phyloP scores from a whole-genome alignment of 2,329 filamentous ascomycete species.

The Ophiosphaerella korrae region DNA sequence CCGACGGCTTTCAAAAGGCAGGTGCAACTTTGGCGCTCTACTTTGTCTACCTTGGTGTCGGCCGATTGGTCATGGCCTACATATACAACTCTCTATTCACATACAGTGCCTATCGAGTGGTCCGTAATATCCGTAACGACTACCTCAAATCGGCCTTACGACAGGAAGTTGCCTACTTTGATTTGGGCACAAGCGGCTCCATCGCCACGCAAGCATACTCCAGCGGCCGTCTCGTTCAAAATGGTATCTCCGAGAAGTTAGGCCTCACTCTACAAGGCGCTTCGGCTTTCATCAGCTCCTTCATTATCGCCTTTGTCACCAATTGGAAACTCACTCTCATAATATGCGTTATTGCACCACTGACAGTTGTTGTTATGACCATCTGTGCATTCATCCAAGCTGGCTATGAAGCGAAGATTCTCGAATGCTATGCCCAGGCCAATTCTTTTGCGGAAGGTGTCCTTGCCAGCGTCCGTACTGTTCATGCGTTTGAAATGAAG shows the following conservation, averaged over 20 bases:
- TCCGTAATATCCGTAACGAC: slow-evolving; percentile 13
- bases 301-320: slow-evolving; percentile 86
- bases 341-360: slow-evolving; percentile 6
- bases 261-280: slow-evolving; percentile 49
- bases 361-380: slow-evolving; percentile 38
- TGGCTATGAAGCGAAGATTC: slow-evolving; percentile 5
- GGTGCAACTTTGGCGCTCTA: slow-evolving; percentile 11
- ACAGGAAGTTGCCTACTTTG: slow-evolving; percentile 38
- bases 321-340: slow-evolving; percentile 94
- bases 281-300: slow-evolving; percentile 73
- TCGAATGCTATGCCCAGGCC: slow-evolving; percentile 6
- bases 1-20: slow-evolving; percentile 1
- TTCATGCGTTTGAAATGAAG: slow-evolving; percentile 66
- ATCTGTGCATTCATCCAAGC: slow-evolving; percentile 19
- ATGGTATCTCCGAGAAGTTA: slow-evolving; percentile 37
- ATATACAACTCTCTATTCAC: slow-evolving; percentile 17
- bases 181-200: slow-evolving; percentile 19
- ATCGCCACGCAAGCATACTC: slow-evolving; percentile 19
- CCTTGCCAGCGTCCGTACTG: slow-evolving; percentile 31
- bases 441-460: slow-evolving; percentile 14
- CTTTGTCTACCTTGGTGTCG: slow-evolving; percentile 15
- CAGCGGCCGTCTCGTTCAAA: slow-evolving; percentile 19
- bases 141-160: slow-evolving; percentile 18
- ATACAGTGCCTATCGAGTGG: slow-evolving; percentile 13
- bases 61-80: slow-evolving; percentile 12